These are phyloP conservation scores for Saccharomyces hybrid DNA, from an alignment of 1,139 yeast genomes.

Conservation along the genomic window DNA sequence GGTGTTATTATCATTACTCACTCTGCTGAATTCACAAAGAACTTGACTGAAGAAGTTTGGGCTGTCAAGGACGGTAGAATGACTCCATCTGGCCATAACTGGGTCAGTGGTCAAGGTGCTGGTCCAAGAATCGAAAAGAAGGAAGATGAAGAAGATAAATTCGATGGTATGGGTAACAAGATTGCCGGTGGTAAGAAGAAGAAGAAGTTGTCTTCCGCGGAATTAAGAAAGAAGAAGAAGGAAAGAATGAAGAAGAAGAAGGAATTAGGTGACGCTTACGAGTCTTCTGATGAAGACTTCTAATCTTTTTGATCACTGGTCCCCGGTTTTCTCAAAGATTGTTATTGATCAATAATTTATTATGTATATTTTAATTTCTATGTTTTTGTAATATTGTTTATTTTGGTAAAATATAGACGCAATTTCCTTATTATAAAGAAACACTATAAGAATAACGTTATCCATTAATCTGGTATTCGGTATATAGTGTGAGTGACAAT, in stretches of 20 bases:
- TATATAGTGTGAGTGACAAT: background rate
- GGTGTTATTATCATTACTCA: conserved; percentile 99
- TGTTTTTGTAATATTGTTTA: conserved; percentile 8
- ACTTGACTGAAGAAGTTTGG: conserved; percentile 99
- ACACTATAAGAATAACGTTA: background rate
- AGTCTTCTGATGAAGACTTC: conserved; percentile 74
- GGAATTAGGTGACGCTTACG: conserved; percentile 98
- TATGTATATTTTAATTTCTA: conserved; percentile 9
- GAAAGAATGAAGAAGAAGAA: conserved; percentile 99
- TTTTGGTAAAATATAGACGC: conserved; percentile 1
- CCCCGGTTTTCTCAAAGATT: conserved; percentile 3
- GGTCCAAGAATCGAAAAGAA: conserved; percentile 99
- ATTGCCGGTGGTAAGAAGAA: conserved; percentile 92
- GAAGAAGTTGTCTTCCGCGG: conserved; percentile 96
- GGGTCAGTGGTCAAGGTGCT: conserved; percentile 99
- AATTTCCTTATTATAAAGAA: background rate
- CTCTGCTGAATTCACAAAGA: conserved; percentile 99
- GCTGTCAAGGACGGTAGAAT: conserved; percentile 94
- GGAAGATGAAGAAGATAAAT: conserved; percentile 93
- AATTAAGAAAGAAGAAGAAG: conserved; percentile 99
- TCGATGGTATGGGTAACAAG: conserved; percentile 99
- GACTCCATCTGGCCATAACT: conserved; percentile 99
- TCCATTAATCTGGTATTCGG: background rate
- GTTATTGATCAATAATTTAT: conserved; percentile 2
- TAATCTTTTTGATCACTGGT: conserved; percentile 9